Percentiles rank a stretch among this genome's conserved stretches.
These are phyloP conservation scores for Singerocomus rubriflavus DNA, from an alignment of 1,284 basidiomycete genomes.

Conservation along the genomic window DNA sequence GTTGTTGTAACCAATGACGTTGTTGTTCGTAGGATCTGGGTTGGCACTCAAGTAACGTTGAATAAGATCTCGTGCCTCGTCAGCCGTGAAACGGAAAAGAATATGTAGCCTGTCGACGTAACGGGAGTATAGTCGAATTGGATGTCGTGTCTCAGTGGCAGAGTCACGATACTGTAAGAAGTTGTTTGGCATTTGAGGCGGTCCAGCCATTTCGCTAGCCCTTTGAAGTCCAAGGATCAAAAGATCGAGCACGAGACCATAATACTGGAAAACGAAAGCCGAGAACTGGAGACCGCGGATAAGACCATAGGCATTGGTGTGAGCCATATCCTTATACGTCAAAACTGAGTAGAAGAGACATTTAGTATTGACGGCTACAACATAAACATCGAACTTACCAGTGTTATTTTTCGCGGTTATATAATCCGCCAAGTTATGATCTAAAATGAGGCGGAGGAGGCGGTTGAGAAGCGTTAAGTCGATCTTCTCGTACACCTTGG, in stretches of 20 bases:
- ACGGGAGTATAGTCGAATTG: slow-evolving; percentile 92
- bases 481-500: slow-evolving; percentile 97
- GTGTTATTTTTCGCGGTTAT: slow-evolving; percentile 98
- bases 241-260: slow-evolving; percentile 87
- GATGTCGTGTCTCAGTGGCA: slow-evolving; percentile 89
- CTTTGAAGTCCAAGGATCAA: slow-evolving; percentile 92
- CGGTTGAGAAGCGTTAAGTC: slow-evolving; percentile 93
- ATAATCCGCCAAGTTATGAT: slow-evolving; percentile 97
- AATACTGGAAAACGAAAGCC: slow-evolving; percentile 97
- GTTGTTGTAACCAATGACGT: slow-evolving; percentile 99
- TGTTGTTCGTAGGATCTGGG: slow-evolving; percentile 98
- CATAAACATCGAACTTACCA: slow-evolving; percentile 34
- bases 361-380: not conserved
- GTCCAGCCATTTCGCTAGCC: slow-evolving; percentile 96
- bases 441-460: slow-evolving; percentile 88
- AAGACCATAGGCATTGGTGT: slow-evolving; percentile 88
- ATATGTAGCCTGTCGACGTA: slow-evolving; percentile 94
- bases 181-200: slow-evolving; percentile 92
- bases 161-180: slow-evolving; percentile 95
- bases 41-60: slow-evolving; percentile 96
- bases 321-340: slow-evolving; percentile 94
- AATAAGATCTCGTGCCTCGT: slow-evolving; percentile 96
- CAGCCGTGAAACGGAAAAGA: slow-evolving; percentile 97
- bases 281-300: slow-evolving; percentile 96
- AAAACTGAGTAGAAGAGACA: slow-evolving; percentile 45